Conservation (phyloP, 176 grass and related monocot genomes). For the Pontederia paniculata region DNA sequence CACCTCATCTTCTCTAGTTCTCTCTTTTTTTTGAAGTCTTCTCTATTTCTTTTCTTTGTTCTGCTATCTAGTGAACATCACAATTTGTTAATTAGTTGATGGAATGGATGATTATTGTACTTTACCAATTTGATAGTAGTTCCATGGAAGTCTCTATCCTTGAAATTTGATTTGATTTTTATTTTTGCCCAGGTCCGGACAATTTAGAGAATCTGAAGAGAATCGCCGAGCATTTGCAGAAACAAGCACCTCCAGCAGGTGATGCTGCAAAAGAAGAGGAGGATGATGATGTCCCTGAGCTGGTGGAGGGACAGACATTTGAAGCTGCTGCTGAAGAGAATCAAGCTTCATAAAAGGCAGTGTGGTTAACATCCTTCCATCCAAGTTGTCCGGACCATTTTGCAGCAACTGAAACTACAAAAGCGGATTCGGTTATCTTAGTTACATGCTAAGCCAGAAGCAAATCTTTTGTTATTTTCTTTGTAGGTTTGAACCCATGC, state of each 20-base stretch:
- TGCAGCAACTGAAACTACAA: not conserved
- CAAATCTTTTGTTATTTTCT: not conserved
- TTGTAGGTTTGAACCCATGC: no score
- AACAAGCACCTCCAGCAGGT: slow-evolving; percentile 47
- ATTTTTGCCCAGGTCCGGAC: slow-evolving; percentile 44
- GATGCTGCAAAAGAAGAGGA: slow-evolving; percentile 23
- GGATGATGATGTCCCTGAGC: slow-evolving; percentile 84
- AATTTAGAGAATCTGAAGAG: slow-evolving; percentile 83
- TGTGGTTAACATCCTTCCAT: not conserved
- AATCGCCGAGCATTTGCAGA: slow-evolving; percentile 86
- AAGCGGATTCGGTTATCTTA: not conserved
- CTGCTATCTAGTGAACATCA: no score
- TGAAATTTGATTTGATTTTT: no score
- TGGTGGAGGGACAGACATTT: slow-evolving; percentile 75
- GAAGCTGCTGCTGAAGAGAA: slow-evolving; percentile 61
- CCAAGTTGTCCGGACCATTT: not conserved
- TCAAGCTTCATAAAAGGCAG: slow-evolving; percentile 29
- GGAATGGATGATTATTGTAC: no score
- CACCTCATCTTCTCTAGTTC: no score
- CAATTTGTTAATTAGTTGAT: no score
- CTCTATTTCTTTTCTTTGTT: no score
- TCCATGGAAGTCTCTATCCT: no score
- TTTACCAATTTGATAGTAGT: no score
- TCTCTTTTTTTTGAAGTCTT: no score
- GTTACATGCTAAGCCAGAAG: not conserved